phyloP scores from a whole-genome alignment of 148 eudicot species.

The Silene latifolia region DNA sequence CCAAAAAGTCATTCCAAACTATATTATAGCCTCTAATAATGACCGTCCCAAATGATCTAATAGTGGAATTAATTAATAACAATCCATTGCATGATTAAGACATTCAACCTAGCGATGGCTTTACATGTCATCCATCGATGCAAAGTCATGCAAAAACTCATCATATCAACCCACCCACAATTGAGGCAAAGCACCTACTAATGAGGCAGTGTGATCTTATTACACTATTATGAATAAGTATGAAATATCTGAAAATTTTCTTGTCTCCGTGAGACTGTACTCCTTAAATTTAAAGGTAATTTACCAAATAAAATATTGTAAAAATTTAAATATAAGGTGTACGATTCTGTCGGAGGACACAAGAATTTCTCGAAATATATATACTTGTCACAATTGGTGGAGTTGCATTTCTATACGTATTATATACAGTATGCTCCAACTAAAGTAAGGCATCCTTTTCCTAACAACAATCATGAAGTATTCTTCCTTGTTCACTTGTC shows the following conservation, averaged over 20 bases:
- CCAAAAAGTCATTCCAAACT: no score
- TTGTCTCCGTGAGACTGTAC: no score
- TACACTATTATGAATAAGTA: no score
- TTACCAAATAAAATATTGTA: no score
- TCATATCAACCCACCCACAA: not conserved
- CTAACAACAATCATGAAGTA: conserved; percentile 2
- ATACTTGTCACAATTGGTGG: not conserved
- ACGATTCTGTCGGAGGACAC: no score
- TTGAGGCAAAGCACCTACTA: conserved; percentile 5
- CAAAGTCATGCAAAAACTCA: no score
- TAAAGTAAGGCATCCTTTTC: conserved; percentile 6
- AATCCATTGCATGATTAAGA: not conserved
- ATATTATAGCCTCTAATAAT: no score
- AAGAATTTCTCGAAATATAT: no score
- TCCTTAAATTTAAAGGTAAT: no score
- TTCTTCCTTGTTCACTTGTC: not conserved
- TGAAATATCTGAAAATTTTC: no score
- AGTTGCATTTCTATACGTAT: not conserved
- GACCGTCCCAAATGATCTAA: not conserved
- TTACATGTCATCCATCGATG: not conserved
- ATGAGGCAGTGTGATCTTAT: not conserved
- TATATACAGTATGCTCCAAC: not conserved
- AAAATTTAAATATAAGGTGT: no score
- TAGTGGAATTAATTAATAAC: not conserved
- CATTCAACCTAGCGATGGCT: not conserved